Base-by-base conservation (phyloP, 73 alveolate genomes). In the Effrenium voratum region DNA sequence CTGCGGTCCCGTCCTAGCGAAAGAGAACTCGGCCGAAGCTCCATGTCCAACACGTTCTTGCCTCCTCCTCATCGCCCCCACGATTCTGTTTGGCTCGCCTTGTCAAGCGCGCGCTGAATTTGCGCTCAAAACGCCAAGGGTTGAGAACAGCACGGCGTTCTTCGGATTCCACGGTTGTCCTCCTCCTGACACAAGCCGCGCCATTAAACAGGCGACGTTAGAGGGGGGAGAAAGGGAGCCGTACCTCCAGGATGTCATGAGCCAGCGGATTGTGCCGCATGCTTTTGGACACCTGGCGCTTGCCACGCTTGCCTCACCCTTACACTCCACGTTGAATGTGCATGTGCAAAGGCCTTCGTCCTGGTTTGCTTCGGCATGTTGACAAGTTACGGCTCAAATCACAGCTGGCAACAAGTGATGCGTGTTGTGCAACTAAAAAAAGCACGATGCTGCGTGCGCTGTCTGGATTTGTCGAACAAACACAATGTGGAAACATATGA, bases 191-290 rank as follows among this genome's bases (percentile, higher is more conserved):
- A 15, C 12, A 55, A 55, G 22, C 12, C 12, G 22, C 22, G 68
- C 68, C 68, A 55, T 55, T 55, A 15, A 22, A 55, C 12, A 22
- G 68, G 68, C 68, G 68, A 55, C 22, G 68, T 55, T 55, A 15
- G 68, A 15, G 68, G 22, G 30, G 12, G 12, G 30, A 70, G 36
- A n/a, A 44, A 13, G 79, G 79, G 38, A 6, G 26, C 28, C 36
- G n/a, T 49, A 38, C 95, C 95, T 88, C 95, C 52, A 88, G 32
- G 60, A 88, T 88, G 45, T 88, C 95, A 4, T 88, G 95, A 26
- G 95, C 95, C 85, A 88, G 24, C 22, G 95, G 95, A 63, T 88
- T 88, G 72, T 88, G 95, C 19, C 95, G 44, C 95, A 88, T 63
- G 43, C 66, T 22, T 70, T 63, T 88, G 13, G 95, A 88, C 47